Evolutionary conservation across 2,329 filamentous ascomycete species (phyloP).

Genomic region (Pseudovirgaria hyperparasitica): DNA sequence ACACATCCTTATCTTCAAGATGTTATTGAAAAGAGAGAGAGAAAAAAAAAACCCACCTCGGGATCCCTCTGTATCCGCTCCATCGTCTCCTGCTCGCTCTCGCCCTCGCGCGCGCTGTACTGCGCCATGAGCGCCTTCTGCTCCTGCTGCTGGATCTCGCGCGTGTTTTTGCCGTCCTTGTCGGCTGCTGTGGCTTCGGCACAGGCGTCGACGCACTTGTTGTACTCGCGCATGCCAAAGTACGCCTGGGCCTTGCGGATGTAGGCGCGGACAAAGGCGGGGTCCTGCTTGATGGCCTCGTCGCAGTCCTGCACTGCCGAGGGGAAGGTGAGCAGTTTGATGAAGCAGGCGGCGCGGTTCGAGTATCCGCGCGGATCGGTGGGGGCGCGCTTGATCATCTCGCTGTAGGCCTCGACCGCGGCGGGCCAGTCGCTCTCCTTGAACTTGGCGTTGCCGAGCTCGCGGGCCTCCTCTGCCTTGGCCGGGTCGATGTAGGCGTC

Average conservation of each 20-base stretch:
- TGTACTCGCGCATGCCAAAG: slow-evolving; percentile 97
- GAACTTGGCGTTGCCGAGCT: slow-evolving; percentile 92
- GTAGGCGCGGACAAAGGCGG: slow-evolving; percentile 89
- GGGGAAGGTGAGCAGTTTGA: slow-evolving; percentile 94
- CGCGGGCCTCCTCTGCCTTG: slow-evolving; percentile 90
- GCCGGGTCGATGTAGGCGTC: slow-evolving; percentile 75
- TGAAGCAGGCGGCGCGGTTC: slow-evolving; percentile 91
- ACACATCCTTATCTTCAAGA: slow-evolving; percentile 1
- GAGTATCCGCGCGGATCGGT: slow-evolving; percentile 90
- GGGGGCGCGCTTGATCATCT: slow-evolving; percentile 94
- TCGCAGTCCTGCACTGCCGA: slow-evolving; percentile 89
- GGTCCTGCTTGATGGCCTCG: slow-evolving; percentile 77
- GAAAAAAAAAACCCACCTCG: slow-evolving; percentile 48
- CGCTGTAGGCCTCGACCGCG: slow-evolving; percentile 83
- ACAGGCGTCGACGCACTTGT: slow-evolving; percentile 82
- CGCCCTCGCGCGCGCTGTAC: slow-evolving; percentile 81
- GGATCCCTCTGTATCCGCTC: slow-evolving; percentile 83
- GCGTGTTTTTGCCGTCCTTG: slow-evolving; percentile 62
- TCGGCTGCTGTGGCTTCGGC: slow-evolving; percentile 70
- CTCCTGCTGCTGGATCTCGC: slow-evolving; percentile 88
- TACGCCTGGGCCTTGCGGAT: slow-evolving; percentile 92
- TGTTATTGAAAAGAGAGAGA: neutral
- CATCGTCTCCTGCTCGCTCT: slow-evolving; percentile 91
- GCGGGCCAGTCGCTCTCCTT: slow-evolving; percentile 93
- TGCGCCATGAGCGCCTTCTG: slow-evolving; percentile 86